Base-by-base conservation (phyloP, 257 asterid species). In the Scutellaria galericulata region DNA sequence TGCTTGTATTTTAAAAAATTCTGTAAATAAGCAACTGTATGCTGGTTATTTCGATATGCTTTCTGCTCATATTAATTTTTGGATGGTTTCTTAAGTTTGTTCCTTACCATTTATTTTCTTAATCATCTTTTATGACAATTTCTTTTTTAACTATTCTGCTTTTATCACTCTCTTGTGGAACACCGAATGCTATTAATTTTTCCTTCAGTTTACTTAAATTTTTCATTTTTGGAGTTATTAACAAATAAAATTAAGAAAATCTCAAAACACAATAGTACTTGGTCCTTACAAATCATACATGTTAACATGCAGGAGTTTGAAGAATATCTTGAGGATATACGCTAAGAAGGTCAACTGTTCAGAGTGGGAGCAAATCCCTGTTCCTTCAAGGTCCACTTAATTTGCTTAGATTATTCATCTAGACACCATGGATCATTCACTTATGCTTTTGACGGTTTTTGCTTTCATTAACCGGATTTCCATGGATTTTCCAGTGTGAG, bases 291-390 rank as follows among this genome's bases (percentile, higher is more conserved):
- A 18, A 60, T 69, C 35, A 35, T 62, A 47, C 41, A 47, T 71
- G 37, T 66, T 40, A 59, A 27, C 9, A 27, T 84, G 77, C 95
- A 94, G 99, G 90, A 91, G 97, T 71, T 81, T 94, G 85, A 94
- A 91, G 77, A 94, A 94, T 84, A 94, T 94, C 65, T 64, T 94
- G 84, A 88, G 97, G 83, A 84, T 91, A 75, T 90, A 89, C 50
- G 84, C 88, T 52, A 94, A 94, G 86, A 94, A 91, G 93, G 96
- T 88, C 75, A 91, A 91, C 73, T 79, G 82, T 84, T 77, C 88
- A 14, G 77, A 78, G 63, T 94, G 99, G 99, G 96, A 88, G 82
- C 97, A 82, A 83, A 78, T 94, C 47, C 88, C 86, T 47, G 80
- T 94, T 37, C 99, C 99, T 41, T 86, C 96, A 69, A 94, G 97